Evolutionary conservation across 495 filamentous ascomycete genomes (phyloP), one percentile per base, ranked within the genome.

Genomic region (Daldinia caldariorum): DNA sequence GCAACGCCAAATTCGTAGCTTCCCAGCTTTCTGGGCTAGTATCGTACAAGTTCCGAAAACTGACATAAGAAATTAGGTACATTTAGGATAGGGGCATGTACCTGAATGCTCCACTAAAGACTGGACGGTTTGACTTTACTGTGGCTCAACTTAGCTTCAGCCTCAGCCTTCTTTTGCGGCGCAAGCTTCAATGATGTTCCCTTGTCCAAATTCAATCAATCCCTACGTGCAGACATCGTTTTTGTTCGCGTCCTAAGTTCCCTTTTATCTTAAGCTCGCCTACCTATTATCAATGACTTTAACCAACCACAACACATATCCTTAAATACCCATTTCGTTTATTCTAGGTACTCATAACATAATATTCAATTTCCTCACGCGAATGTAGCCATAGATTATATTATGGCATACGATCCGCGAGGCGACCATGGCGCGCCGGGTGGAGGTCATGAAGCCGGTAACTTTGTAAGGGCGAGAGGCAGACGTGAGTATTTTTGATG

Each of bases 401-500:
- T 55, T 56, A 84, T 84, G 82, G 75, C 82, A 58, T 82, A 81
- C 70, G 82, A 83, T 45, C 73, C 76, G 51, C 77, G 79, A 34
- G 76, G 81, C 16, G 82, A 82, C 50, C 72, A 81, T 69, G 76
- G 67, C 67, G 74, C 68, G 50, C 35, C 67, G 58, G 77, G 79
- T 26, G 77, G 72, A 57, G 80, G 79, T 31, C 76, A 79, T 53
- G 82, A 82, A 41, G 22, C 55, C 18, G 79, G 78, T 6, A 70
- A 74, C 49, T 82, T 76, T 71, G 75, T 74, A 39, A 73, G 81
- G 54, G 78, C 78, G 20, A 75, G 82, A 70, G 80, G 80, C 47
- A 78, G 79, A 77, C 78, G 82, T 84, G 66, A 79, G 82, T 83
- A 70, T 61, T 6, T 53, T 3, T 29, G 26, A 41, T 53, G 13